Evolutionary conservation across 163 green algal genomes (phyloP).

Genomic region (Volvox carteri): DNA sequence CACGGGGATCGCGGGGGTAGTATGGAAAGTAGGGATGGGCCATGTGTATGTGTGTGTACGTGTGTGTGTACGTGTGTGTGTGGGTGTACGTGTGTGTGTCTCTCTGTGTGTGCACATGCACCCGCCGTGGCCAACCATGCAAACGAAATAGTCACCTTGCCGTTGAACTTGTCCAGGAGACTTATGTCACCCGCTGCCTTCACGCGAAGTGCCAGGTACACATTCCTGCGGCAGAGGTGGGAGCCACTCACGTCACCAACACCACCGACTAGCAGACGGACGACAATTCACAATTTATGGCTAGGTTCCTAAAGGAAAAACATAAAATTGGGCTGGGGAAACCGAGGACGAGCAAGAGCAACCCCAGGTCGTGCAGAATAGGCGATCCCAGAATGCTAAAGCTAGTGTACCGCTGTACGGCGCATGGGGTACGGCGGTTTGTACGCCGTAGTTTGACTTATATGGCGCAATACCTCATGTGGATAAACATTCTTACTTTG

Average conservation of each 20-base stretch:
- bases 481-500: background rate
- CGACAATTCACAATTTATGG: background rate
- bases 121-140: background rate
- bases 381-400: background rate
- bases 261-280: background rate
- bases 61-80: no score
- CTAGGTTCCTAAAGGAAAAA: background rate
- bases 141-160: background rate
- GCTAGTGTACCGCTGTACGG: background rate
- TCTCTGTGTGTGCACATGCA: no score
- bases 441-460: no score
- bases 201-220: constrained; percentile 17
- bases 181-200: background rate
- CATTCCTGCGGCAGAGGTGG: background rate
- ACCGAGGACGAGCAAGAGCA: background rate
- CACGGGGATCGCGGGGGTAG: no score
- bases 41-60: no score
- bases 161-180: background rate
- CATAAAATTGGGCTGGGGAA: background rate
- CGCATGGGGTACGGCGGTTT: no score
- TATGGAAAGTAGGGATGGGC: no score
- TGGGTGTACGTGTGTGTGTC: no score
- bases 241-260: background rate
- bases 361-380: background rate
- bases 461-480: no score